Base-by-base conservation (phyloP, 306 rosid genomes). In the Erythrophleum fordii region DNA sequence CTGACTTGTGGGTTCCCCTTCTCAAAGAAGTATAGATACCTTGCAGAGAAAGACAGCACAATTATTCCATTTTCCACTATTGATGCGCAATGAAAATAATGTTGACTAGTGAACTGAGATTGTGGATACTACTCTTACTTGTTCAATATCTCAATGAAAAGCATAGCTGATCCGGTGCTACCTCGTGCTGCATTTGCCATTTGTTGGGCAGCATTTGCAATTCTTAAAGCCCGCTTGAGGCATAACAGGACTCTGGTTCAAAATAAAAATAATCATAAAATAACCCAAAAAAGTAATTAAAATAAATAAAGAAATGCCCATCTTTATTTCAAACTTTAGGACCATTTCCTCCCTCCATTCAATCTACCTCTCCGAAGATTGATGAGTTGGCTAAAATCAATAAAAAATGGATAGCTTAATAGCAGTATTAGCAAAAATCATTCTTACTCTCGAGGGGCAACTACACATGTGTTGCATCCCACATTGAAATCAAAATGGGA, bases 141-240 rank as follows among this genome's bases (percentile, higher is more conserved):
- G 93, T 95, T 95, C 86, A 95, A 88, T 86, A 95, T 93, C 87
- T 93, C 98, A 51, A 95, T 97, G 82, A 90, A 93, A 51, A 95
- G 94, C n/a, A 97, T 90, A 53, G 90, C 94, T 42, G 97, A 95
- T 69, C 98, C 98, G 14, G 89, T 89, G 90, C 86, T 91, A 77
- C 98, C 99, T 79, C 93, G 89, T 64, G 94, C 85, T 59, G 84
- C 96, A 73, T 75, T 91, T 83, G 90, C 83, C 95, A 95, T 95
- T 86, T 95, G 97, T 77, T 91, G 99, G 74, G 97, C 94, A 70
- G 99, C 99, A 87, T 90, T 93, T 84, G 99, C 97, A 73, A 95
- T 95, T 88, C 99, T 88, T 87, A 91, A 85, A 42, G 98, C 94
- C 64, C 99, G 99, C 88, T 95, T 95, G 28, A 95, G 94, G 87